Evolutionary conservation across 2,329 filamentous ascomycete genomes (phyloP).

Genomic region (Colletotrichum tropicale): DNA sequence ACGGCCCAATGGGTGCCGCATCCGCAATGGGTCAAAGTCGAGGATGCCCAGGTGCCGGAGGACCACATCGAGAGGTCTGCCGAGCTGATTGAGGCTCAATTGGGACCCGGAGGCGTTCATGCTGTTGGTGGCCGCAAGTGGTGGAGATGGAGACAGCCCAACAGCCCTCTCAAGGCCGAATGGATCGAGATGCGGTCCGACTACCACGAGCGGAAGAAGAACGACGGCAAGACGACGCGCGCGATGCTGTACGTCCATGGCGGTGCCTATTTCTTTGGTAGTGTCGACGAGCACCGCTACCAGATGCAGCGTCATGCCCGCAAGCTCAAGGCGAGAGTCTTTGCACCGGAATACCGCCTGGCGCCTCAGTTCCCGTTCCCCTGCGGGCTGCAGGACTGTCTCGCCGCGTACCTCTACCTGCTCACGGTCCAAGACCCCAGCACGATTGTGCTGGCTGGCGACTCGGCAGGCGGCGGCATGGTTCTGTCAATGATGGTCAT

Average conservation of each 20-base stretch:
- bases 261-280: conserved; percentile 94
- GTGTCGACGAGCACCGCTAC: conserved; percentile 96
- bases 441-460: conserved; percentile 86
- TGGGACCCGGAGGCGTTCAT: conserved; percentile 77
- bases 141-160: conserved; percentile 86
- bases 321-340: conserved; percentile 87
- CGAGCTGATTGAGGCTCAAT: conserved; percentile 68
- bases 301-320: conserved; percentile 95
- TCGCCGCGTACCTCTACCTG: conserved; percentile 86
- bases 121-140: conserved; percentile 81
- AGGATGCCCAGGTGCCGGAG: conserved; percentile 69
- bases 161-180: conserved; percentile 75
- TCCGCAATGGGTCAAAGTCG: conserved; percentile 84
- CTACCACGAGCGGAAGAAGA: conserved; percentile 72
- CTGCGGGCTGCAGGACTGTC: conserved; percentile 86
- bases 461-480: conserved; percentile 95
- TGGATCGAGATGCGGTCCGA: conserved; percentile 97
- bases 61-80: conserved; percentile 71
- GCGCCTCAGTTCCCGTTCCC: conserved; percentile 96
- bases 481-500: conserved; percentile 79
- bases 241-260: conserved; percentile 96
- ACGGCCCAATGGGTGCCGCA: conserved; percentile 90
- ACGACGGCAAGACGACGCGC: conserved; percentile 65
- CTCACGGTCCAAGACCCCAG: conserved; percentile 76
- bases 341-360: conserved; percentile 86